Conservation (phyloP, 2,329 filamentous ascomycete species). For the Samsoniella hepiali region DNA sequence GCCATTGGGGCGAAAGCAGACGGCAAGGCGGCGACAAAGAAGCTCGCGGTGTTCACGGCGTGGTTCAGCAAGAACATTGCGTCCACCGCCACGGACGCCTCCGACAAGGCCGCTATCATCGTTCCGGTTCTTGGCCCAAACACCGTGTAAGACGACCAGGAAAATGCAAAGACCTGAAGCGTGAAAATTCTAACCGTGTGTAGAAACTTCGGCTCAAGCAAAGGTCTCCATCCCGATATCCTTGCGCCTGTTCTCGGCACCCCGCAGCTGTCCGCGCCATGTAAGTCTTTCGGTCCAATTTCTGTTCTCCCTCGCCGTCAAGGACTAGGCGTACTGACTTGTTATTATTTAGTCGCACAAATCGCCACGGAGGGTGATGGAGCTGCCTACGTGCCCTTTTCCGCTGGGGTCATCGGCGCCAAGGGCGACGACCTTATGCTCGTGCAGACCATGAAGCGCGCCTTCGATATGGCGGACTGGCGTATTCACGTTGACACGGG, state of each 20-base stretch:
- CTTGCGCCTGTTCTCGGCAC: slow-evolving; percentile 30
- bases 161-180: too few species aligned
- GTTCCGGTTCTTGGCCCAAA: slow-evolving; percentile 24
- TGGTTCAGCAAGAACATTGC: slow-evolving; percentile 34
- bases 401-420: slow-evolving; percentile 30
- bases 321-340: not conserved
- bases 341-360: slow-evolving; percentile 27
- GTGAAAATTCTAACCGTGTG: not conserved
- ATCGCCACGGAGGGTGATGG: slow-evolving; percentile 31
- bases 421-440: slow-evolving; percentile 27
- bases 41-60: slow-evolving; percentile 28
- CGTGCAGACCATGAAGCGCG: slow-evolving; percentile 29
- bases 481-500: slow-evolving; percentile 30
- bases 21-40: slow-evolving; percentile 8
- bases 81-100: slow-evolving; percentile 19
- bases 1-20: slow-evolving; percentile 21
- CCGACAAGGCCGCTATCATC: slow-evolving; percentile 28
- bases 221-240: slow-evolving; percentile 28
- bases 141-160: not conserved
- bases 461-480: slow-evolving; percentile 29
- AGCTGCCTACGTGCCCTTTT: slow-evolving; percentile 30
- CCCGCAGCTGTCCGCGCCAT: slow-evolving; percentile 34
- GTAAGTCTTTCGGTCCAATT: slow-evolving; percentile 26
- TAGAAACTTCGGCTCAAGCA: not conserved
- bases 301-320: not conserved